Percentiles rank a stretch among this genome's conserved stretches.
Evolutionary conservation across 371 early-diverging fungal species (phyloP).

Genomic region (Umbelopsis sp.): DNA sequence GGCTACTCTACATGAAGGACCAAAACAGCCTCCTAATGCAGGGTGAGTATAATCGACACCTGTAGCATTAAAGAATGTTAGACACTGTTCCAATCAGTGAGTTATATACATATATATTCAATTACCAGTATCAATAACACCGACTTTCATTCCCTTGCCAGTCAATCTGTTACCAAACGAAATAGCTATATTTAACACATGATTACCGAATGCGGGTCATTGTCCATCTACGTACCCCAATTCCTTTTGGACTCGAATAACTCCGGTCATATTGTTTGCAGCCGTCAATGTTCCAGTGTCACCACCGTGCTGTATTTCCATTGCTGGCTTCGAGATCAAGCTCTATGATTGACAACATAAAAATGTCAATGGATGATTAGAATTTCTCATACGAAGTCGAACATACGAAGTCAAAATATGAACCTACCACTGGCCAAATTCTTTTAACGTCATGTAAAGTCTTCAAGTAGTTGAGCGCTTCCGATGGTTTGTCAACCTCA

Average conservation of each 20-base stretch:
- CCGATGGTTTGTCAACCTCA: constrained; percentile 29
- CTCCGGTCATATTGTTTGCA: constrained; percentile 38
- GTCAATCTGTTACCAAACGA: constrained; percentile 29
- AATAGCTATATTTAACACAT: background rate
- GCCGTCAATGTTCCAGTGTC: constrained; percentile 5
- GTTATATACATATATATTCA: background rate
- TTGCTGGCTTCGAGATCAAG: constrained; percentile 18
- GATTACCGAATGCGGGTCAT: background rate
- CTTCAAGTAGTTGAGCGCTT: constrained; percentile 33
- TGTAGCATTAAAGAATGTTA: background rate
- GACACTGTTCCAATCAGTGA: background rate
- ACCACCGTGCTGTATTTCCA: constrained; percentile 4
- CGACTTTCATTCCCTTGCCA: constrained; percentile 66
- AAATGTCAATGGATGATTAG: background rate
- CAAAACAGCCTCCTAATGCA: constrained; percentile 68
- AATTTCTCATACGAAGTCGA: background rate
- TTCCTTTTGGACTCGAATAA: constrained; percentile 31
- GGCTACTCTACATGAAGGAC: constrained; percentile 55
- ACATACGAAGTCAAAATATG: no score
- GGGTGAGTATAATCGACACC: constrained; percentile 66
- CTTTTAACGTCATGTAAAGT: constrained; percentile 32
- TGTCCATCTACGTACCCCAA: constrained; percentile 27
- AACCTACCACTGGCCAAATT: constrained; percentile 50
- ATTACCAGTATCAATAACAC: constrained; percentile 64
- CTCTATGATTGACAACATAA: background rate